Percentiles rank a stretch among this genome's conserved stretches.
phyloP scores from a whole-genome alignment of 2,329 filamentous ascomycete species.

The Herpotrichia juniperi region DNA sequence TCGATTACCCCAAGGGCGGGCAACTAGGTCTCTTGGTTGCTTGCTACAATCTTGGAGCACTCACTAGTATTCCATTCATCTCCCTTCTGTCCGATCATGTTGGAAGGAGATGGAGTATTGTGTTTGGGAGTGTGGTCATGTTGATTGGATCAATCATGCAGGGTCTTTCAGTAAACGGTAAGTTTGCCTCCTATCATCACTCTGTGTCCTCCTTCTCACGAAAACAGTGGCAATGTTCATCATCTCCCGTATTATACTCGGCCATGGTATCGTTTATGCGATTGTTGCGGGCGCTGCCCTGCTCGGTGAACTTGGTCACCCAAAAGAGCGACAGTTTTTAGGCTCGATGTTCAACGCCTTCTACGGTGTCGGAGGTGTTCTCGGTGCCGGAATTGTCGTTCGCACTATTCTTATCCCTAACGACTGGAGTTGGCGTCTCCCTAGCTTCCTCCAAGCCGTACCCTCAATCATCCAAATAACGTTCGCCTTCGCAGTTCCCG shows the following conservation, averaged over 20 bases:
- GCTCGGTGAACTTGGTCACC: constrained; percentile 70
- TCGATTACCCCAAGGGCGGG: constrained; percentile 53
- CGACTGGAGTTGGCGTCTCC: constrained; percentile 72
- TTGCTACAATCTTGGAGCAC: constrained; percentile 65
- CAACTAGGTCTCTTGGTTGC: constrained; percentile 63
- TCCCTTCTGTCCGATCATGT: constrained; percentile 61
- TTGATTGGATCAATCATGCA: constrained; percentile 63
- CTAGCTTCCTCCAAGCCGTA: constrained; percentile 67
- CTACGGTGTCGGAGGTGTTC: constrained; percentile 64
- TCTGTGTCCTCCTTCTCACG: neutral
- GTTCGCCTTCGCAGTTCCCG: constrained; percentile 68
- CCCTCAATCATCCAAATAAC: constrained; percentile 67
- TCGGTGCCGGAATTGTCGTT: constrained; percentile 68
- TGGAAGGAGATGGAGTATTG: constrained; percentile 64
- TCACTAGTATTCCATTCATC: constrained; percentile 64
- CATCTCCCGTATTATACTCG: constrained; percentile 66
- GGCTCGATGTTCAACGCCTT: constrained; percentile 73
- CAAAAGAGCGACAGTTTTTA: constrained; percentile 69
- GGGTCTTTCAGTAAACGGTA: constrained; percentile 54
- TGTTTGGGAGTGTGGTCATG: constrained; percentile 62
- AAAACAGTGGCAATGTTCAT: constrained; percentile 57
- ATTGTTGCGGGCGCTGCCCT: constrained; percentile 70
- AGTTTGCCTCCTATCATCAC: constrained; percentile 5
- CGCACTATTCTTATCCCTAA: constrained; percentile 63
- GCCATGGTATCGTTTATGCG: constrained; percentile 70